A percentile compares a stretch with the other conserved stretches of the same genome.
Evolutionary conservation across 2,329 filamentous ascomycete genomes (phyloP).

Genomic region (Tolypocladium cylindrosporum): DNA sequence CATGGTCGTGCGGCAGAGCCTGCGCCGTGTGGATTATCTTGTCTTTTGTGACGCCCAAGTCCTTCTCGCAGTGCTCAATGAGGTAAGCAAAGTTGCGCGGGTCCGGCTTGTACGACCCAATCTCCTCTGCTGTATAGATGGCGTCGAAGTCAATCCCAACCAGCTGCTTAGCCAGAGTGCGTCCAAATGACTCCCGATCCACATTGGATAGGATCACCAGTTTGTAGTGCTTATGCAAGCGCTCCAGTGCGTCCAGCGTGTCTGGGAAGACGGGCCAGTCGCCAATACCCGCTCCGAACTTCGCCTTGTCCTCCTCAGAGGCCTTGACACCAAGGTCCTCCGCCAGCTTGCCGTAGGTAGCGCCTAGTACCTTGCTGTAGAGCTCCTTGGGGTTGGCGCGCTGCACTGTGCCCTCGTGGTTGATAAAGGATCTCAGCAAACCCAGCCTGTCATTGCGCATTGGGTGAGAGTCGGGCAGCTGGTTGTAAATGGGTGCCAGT

Average conservation of each 20-base stretch:
- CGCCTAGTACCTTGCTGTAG: constrained; percentile 27
- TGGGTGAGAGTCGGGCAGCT: constrained; percentile 26
- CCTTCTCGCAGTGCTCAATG: constrained; percentile 37
- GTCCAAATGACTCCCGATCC: constrained; percentile 26
- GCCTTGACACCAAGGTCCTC: constrained; percentile 17
- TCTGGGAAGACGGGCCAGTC: constrained; percentile 49
- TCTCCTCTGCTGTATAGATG: constrained; percentile 59
- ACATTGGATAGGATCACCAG: constrained; percentile 53
- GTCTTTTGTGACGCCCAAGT: constrained; percentile 40
- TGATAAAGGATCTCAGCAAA: constrained; percentile 34
- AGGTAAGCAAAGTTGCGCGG: constrained; percentile 56
- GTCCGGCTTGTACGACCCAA: constrained; percentile 63
- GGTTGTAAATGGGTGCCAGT: constrained; percentile 37
- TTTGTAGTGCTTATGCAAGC: constrained; percentile 40
- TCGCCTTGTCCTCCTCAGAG: constrained; percentile 14
- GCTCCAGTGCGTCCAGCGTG: constrained; percentile 40
- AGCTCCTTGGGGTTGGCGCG: constrained; percentile 42
- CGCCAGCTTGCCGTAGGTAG: constrained; percentile 27
- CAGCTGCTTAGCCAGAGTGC: constrained; percentile 27
- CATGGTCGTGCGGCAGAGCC: constrained; percentile 57
- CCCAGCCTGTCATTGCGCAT: constrained; percentile 25
- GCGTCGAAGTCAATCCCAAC: constrained; percentile 45
- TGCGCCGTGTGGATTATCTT: constrained; percentile 59
- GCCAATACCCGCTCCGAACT: constrained; percentile 34
- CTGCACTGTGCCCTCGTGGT: constrained; percentile 40